These are phyloP conservation scores for Solanum chaucha DNA, from an alignment of 257 asterid species.

Conservation along the genomic window DNA sequence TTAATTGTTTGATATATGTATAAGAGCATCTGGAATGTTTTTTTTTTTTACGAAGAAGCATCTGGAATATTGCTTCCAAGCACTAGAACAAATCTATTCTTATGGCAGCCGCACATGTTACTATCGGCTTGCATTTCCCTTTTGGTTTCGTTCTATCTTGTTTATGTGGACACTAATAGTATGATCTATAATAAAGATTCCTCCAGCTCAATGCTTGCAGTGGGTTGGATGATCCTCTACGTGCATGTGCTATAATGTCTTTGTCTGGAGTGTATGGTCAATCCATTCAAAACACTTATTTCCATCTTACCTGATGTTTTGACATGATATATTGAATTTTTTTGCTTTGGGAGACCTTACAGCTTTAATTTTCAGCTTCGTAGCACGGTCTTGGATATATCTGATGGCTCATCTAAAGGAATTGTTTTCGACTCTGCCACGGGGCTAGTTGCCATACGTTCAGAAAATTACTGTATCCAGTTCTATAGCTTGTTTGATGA, in stretches of 20 bases:
- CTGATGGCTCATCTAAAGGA: constrained; percentile 35
- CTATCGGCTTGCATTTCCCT: not conserved
- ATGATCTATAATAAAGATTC: not conserved
- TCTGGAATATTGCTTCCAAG: not conserved
- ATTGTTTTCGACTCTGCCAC: constrained; percentile 40
- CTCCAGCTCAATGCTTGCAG: not conserved
- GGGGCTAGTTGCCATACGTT: constrained; percentile 64
- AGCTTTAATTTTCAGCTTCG: constrained; percentile 53
- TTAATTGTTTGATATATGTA: not conserved
- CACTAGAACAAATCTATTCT: not conserved
- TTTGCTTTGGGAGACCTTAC: not conserved
- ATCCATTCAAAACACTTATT: not conserved
- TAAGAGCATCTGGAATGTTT: not conserved
- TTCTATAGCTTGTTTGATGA: constrained; percentile 73
- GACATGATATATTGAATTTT: not conserved
- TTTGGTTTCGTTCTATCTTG: not conserved
- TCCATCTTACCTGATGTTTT: not conserved
- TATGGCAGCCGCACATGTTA: not conserved
- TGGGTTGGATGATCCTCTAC: not conserved
- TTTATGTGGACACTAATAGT: not conserved
- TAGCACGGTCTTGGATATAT: constrained; percentile 32
- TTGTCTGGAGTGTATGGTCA: not conserved
- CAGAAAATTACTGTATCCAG: constrained; percentile 84
- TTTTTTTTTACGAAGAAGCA: not conserved
- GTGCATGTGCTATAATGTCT: not conserved